Evolutionary conservation across 139 green algal genomes (phyloP).

Genomic region (Pycnococcus provasolii): DNA sequence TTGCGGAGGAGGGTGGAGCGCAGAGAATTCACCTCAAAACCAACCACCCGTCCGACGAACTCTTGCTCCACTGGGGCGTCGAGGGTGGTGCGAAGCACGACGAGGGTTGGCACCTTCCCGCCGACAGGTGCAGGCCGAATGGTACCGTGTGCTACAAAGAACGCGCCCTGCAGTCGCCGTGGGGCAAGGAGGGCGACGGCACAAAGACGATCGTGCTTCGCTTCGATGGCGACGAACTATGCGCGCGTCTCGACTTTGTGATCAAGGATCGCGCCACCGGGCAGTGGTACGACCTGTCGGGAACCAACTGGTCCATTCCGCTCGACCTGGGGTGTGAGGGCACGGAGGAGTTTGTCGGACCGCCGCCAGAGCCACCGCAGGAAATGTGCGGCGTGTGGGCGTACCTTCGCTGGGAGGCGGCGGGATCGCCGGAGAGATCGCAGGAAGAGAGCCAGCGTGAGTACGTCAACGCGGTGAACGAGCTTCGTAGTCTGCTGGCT

Average conservation of each 20-base stretch:
- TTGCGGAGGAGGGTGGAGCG: no score
- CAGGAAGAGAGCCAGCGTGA: no score
- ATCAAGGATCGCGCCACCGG: no score
- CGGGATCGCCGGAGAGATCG: slow-evolving; percentile 37
- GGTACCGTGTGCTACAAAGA: slow-evolving; percentile 81
- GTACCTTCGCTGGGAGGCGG: slow-evolving; percentile 84
- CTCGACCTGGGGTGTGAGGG: no score
- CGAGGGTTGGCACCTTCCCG: slow-evolving; percentile 63
- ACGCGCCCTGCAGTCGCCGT: slow-evolving; percentile 81
- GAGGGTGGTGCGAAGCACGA: slow-evolving; percentile 63
- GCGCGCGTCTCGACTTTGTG: no score
- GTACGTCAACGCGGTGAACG: no score
- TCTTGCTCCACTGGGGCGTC: slow-evolving; percentile 89
- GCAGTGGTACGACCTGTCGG: no score
- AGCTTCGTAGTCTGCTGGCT: no score
- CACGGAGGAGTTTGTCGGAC: no score
- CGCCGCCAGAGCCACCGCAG: slow-evolving; percentile 34
- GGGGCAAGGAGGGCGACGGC: neutral
- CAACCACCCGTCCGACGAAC: slow-evolving; percentile 29
- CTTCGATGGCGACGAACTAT: neutral
- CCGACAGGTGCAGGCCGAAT: slow-evolving; percentile 39
- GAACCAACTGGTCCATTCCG: no score
- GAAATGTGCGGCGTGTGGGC: slow-evolving; percentile 87
- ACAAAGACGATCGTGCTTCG: neutral
- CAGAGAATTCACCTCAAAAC: slow-evolving; percentile 26